Base-by-base conservation (phyloP, 192 early-diverging fungal species). In the Coemansia sp. region DNA sequence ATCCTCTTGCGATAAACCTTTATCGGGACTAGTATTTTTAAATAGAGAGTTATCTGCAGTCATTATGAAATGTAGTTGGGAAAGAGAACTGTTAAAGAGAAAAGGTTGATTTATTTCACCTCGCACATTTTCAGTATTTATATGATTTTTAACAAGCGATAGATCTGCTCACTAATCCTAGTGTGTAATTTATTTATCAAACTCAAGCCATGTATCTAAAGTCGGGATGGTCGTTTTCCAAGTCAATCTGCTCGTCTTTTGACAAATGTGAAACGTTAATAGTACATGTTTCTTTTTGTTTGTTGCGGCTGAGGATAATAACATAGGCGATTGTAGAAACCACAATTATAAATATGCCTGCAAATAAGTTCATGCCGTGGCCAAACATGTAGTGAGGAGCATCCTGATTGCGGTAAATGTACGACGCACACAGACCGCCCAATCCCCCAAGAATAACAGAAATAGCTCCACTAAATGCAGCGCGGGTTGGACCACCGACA, bases 281-380 rank as follows among this genome's bases (percentile, higher is more conserved):
- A 71, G 27, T 78, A 67, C n/a, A 59, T 73, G 20, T 73, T 66
- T 73, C 76, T 47, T 69, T 73, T 3, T 24, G 41, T 47, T 73
- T 73, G 71, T 78, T 78, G 43, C 68, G 58, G 24, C 20, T 29
- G 24, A 32, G 23, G 24, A 78, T 72, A 22, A 78, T 69, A n/a
- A 55, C 11, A 26, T 67, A 57, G 12, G 74, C 61, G 12, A 37
- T 20, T 1, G 76, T 66, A 16, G 70, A 58, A 18, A 66, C 64
- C 10, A 73, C 1, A 1, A 78, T 57, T 23, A 48, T 38, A 19
- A 78, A 37, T 11, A 73, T 61, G 1, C 67, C 71, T 5, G 76
- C 76, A 64, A 77, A 77, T 52, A 78, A 43, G 13, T 78, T 78
- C 64, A 78, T 73, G 12, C 76, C 67, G 41, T 78, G 76, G 43